Evolutionary conservation across 2,329 filamentous ascomycete genomes (phyloP).

Genomic region (Sphaerostilbella broomeana): DNA sequence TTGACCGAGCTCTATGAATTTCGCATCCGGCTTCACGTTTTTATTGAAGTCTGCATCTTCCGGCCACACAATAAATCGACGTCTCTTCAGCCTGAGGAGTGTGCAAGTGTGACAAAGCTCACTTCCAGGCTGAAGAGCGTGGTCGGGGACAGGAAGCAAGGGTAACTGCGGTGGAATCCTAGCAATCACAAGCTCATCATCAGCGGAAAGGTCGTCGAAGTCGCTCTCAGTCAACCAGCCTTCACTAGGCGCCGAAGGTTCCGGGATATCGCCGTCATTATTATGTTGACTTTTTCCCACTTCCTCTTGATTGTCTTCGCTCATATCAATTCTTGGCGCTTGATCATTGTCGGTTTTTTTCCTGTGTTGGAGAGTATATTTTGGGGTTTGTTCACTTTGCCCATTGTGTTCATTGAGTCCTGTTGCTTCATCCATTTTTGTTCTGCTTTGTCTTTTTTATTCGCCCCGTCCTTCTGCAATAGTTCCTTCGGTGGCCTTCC

Average conservation of each 20-base stretch:
- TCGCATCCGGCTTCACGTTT: not conserved
- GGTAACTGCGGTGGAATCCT: too few species aligned
- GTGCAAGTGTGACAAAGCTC: not conserved
- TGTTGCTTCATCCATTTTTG: too few species aligned
- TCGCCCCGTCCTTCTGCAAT: too few species aligned
- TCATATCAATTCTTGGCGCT: too few species aligned
- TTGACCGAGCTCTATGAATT: not conserved
- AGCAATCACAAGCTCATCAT: not conserved
- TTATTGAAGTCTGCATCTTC: not conserved
- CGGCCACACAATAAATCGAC: not conserved
- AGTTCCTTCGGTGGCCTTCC: too few species aligned
- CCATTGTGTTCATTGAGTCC: too few species aligned
- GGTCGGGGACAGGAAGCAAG: too few species aligned
- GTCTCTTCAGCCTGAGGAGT: not conserved
- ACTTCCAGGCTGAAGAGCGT: not conserved
- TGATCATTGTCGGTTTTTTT: too few species aligned
- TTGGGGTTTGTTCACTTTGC: too few species aligned
- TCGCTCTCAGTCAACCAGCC: slow-evolving; percentile 1
- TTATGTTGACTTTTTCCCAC: not conserved
- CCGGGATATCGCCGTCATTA: not conserved
- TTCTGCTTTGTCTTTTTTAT: too few species aligned
- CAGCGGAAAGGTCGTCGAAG: not conserved
- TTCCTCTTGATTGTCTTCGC: too few species aligned
- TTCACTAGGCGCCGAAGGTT: not conserved
- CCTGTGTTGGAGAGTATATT: too few species aligned